A percentile compares a stretch with the other conserved stretches of the same genome.
These are phyloP conservation scores for Dryas integrifolia DNA, from an alignment of 331 rosid species.

Conservation along the genomic window DNA sequence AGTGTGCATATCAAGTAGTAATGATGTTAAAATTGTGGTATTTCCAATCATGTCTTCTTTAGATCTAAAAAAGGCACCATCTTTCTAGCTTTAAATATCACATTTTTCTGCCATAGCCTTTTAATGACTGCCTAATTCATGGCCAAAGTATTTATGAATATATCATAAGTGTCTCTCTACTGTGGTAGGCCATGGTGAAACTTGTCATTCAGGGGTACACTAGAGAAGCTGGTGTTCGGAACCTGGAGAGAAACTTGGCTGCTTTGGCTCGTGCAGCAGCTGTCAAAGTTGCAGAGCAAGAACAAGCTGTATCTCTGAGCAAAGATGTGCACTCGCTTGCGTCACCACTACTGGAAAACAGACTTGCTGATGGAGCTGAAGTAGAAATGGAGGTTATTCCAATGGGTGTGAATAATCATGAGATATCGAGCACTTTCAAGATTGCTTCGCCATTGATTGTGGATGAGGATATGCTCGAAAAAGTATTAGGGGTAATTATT, in stretches of 20 bases:
- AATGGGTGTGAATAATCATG: constrained; percentile 67
- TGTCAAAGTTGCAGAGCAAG: constrained; percentile 87
- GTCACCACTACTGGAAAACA: constrained; percentile 76
- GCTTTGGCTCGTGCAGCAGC: constrained; percentile 98
- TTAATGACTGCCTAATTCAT: constrained; percentile 4
- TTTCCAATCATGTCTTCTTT: neutral
- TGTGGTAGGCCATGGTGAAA: constrained; percentile 75
- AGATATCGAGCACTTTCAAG: constrained; percentile 66
- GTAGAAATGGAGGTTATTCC: constrained; percentile 99
- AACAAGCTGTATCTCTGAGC: constrained; percentile 58
- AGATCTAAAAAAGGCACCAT: neutral
- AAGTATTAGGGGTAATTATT: constrained; percentile 90
- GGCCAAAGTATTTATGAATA: neutral
- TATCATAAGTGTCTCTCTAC: constrained; percentile 11
- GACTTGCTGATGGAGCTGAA: constrained; percentile 80
- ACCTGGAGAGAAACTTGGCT: constrained; percentile 83
- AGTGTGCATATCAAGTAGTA: neutral
- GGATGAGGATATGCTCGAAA: constrained; percentile 91
- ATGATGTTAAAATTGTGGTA: neutral
- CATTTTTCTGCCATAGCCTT: neutral
- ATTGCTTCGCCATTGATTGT: constrained; percentile 64
- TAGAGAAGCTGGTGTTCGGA: constrained; percentile 98
- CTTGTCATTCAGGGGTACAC: constrained; percentile 86
- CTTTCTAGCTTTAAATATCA: constrained; percentile 3
- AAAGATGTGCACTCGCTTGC: constrained; percentile 69